These are phyloP conservation scores for Phytophthora aleatoria DNA, from an alignment of 352 stramenopile genomes.

Conservation along the genomic window DNA sequence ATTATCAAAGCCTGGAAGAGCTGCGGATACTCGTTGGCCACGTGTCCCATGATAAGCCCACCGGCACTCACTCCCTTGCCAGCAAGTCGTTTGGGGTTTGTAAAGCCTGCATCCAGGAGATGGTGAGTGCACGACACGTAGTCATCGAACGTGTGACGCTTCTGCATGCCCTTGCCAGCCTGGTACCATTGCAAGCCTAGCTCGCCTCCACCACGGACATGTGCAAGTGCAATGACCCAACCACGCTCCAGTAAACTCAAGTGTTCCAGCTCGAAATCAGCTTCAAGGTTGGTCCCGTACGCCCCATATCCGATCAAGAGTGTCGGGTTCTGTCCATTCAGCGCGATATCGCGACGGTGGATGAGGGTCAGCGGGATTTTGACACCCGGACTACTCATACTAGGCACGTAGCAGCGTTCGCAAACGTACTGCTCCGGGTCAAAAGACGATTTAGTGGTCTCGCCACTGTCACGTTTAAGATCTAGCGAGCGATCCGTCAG, in stretches of 20 bases:
- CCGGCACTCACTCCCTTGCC: constrained; percentile 87
- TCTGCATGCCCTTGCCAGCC: constrained; percentile 74
- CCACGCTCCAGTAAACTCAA: constrained; percentile 84
- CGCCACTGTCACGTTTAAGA: background rate
- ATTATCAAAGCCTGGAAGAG: constrained; percentile 83
- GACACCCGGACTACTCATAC: constrained; percentile 38
- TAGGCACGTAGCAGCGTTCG: constrained; percentile 49
- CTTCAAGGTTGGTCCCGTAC: constrained; percentile 88
- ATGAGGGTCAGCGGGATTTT: constrained; percentile 82
- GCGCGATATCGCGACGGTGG: constrained; percentile 55
- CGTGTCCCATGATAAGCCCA: constrained; percentile 85
- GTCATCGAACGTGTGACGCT: constrained; percentile 89
- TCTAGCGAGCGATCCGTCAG: constrained; percentile 27
- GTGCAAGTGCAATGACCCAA: constrained; percentile 90
- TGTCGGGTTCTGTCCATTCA: constrained; percentile 76
- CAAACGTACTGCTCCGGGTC: constrained; percentile 46
- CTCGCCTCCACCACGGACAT: constrained; percentile 90
- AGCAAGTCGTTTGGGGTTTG: constrained; percentile 60
- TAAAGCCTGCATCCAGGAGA: constrained; percentile 68
- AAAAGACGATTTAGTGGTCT: constrained; percentile 23
- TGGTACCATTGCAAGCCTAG: constrained; percentile 89
- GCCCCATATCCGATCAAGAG: constrained; percentile 89
- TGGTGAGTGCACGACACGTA: constrained; percentile 74
- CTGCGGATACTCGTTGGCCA: constrained; percentile 81
- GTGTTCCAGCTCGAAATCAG: constrained; percentile 86